Percentiles rank a stretch among this genome's conserved stretches.
phyloP scores from a whole-genome alignment of 1,284 basidiomycete species.

The Fistulina hepatica region DNA sequence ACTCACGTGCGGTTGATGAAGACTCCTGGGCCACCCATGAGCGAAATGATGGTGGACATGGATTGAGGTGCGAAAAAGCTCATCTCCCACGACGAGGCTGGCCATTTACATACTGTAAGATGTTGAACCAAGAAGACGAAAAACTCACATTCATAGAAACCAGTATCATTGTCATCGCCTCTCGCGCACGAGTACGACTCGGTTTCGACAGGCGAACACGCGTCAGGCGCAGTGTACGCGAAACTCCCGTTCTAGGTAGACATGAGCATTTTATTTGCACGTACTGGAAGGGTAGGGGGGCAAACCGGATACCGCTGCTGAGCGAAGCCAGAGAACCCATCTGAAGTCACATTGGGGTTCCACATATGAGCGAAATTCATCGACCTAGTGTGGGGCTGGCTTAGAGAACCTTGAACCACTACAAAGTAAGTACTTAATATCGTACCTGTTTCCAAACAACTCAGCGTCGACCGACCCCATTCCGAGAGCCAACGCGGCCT shows the following conservation, averaged over 20 bases:
- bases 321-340: constrained; percentile 36
- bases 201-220: constrained; percentile 38
- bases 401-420: too few species aligned
- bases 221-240: constrained; percentile 36
- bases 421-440: too few species aligned
- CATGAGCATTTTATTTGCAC: background rate
- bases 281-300: background rate
- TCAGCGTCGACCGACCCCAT: constrained; percentile 28
- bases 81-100: constrained; percentile 43
- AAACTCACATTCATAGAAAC: constrained; percentile 39
- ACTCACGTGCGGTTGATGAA: constrained; percentile 34
- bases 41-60: constrained; percentile 33
- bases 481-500: constrained; percentile 30
- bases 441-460: constrained; percentile 34
- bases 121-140: background rate
- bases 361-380: constrained; percentile 44
- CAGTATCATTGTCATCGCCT: constrained; percentile 37
- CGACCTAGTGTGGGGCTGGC: too few species aligned
- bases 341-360: constrained; percentile 33
- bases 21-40: constrained; percentile 38
- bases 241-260: constrained; percentile 34
- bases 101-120: constrained; percentile 5
- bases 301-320: constrained; percentile 31
- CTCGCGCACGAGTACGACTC: constrained; percentile 35
- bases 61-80: constrained; percentile 44